Percentiles rank a stretch among this genome's conserved stretches.
Evolutionary conservation across 495 filamentous ascomycete genomes (phyloP).

Genomic region (Penicillium ucsense): DNA sequence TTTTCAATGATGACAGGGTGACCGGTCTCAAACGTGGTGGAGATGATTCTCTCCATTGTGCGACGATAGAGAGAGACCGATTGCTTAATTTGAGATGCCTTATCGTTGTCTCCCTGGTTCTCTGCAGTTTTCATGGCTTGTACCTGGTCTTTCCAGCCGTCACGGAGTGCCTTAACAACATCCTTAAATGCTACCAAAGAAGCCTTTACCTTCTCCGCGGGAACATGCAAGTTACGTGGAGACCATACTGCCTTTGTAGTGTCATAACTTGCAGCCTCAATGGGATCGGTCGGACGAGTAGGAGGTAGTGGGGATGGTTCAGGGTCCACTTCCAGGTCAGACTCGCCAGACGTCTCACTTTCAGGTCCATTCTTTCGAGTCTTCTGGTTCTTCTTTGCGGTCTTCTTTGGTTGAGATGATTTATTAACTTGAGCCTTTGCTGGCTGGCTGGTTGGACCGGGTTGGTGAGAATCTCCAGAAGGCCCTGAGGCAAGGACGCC

Average conservation of each 20-base stretch:
- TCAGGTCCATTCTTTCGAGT: slow-evolving; percentile 30
- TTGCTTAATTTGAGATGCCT: slow-evolving; percentile 29
- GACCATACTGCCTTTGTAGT: slow-evolving; percentile 56
- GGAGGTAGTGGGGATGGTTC: slow-evolving; percentile 47
- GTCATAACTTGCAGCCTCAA: slow-evolving; percentile 51
- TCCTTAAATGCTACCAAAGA: slow-evolving; percentile 51
- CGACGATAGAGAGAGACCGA: slow-evolving; percentile 49
- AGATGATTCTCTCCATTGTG: slow-evolving; percentile 50
- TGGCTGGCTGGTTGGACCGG: slow-evolving; percentile 3
- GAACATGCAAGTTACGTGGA: slow-evolving; percentile 37
- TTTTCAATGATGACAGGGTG: slow-evolving; percentile 57
- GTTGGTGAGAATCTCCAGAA: not conserved
- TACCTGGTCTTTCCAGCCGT: slow-evolving; percentile 51
- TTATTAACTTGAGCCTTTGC: slow-evolving; percentile 9
- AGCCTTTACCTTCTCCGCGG: slow-evolving; percentile 38
- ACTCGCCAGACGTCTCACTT: slow-evolving; percentile 42
- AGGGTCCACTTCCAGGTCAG: slow-evolving; percentile 35
- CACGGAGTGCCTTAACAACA: slow-evolving; percentile 50
- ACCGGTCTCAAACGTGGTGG: slow-evolving; percentile 48
- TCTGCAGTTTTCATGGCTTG: slow-evolving; percentile 49
- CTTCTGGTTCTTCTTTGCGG: slow-evolving; percentile 12
- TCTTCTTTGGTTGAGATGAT: slow-evolving; percentile 17
- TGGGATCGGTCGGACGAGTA: slow-evolving; percentile 39
- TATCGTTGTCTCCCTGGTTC: slow-evolving; percentile 36
- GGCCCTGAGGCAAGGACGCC: not conserved